Percentiles rank a stretch among this genome's conserved stretches.
phyloP scores from a whole-genome alignment of 495 filamentous ascomycete species.

The Lentithecium fluviatile region DNA sequence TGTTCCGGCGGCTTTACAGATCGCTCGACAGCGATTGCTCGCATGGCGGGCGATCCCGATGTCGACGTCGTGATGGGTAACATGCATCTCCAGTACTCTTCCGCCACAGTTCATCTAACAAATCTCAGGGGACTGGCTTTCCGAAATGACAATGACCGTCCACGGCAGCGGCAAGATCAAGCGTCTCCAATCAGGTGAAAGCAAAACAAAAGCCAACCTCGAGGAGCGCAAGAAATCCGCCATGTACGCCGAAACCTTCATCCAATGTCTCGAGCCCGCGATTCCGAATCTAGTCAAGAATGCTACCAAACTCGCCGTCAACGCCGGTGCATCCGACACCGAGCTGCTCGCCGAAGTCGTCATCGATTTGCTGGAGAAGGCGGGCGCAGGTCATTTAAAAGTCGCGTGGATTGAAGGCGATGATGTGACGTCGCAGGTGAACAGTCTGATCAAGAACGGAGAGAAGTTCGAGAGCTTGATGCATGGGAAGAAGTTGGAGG shows the following conservation, averaged over 20 bases:
- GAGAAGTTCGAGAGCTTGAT: constrained; percentile 39
- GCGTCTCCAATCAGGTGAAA: neutral
- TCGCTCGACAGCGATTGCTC: neutral
- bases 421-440: constrained; percentile 49
- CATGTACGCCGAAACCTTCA: constrained; percentile 31
- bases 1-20: constrained; percentile 18
- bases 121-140: constrained; percentile 22
- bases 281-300: constrained; percentile 51
- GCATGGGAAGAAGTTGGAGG: constrained; percentile 42
- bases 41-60: constrained; percentile 3
- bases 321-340: constrained; percentile 56
- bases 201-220: neutral
- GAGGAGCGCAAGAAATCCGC: constrained; percentile 25
- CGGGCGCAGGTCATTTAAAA: constrained; percentile 51
- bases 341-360: constrained; percentile 50
- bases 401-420: constrained; percentile 56
- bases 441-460: constrained; percentile 43
- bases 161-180: constrained; percentile 9
- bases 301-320: constrained; percentile 55
- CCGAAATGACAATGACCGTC: constrained; percentile 16
- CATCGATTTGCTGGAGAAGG: constrained; percentile 44
- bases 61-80: too few species aligned
- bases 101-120: too few species aligned
- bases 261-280: constrained; percentile 45
- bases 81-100: too few species aligned